phyloP scores from a whole-genome alignment of 2,329 filamentous ascomycete genomes.

The Drechslera avenae region DNA sequence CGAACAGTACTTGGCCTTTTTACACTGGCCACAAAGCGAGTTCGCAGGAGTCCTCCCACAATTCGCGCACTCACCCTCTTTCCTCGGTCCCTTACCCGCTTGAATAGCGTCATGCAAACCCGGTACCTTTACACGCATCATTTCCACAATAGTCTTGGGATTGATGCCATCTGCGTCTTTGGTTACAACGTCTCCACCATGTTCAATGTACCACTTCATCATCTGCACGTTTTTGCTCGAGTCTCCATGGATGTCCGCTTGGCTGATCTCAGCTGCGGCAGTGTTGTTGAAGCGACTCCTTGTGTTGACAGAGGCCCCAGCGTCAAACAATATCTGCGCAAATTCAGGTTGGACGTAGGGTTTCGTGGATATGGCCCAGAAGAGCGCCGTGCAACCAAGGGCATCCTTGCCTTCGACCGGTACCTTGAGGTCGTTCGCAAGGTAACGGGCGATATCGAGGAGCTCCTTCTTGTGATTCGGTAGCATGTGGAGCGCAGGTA shows the following conservation, averaged over 20 bases:
- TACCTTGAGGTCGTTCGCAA: constrained; percentile 14
- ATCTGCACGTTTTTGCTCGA: constrained; percentile 17
- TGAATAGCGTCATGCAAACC: constrained; percentile 12
- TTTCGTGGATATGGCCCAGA: constrained; percentile 22
- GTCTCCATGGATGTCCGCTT: constrained; percentile 18
- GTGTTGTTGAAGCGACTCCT: constrained; percentile 17
- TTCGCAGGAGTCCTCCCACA: constrained; percentile 13
- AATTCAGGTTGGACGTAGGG: constrained; percentile 18
- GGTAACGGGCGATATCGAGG: constrained; percentile 13
- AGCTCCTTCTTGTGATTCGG: constrained; percentile 7
- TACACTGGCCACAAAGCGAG: constrained; percentile 19
- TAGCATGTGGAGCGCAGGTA: constrained; percentile 10
- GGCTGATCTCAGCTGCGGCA: constrained; percentile 17
- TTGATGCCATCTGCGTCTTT: constrained; percentile 26
- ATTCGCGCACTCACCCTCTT: constrained; percentile 15
- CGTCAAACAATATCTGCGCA: constrained; percentile 24
- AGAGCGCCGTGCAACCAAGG: constrained; percentile 19
- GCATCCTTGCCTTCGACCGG: constrained; percentile 20
- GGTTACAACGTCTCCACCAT: constrained; percentile 23
- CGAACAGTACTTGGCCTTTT: constrained; percentile 17
- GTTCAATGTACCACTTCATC: constrained; percentile 24
- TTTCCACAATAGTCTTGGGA: constrained; percentile 18
- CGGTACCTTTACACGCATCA: constrained; percentile 18
- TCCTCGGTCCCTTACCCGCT: constrained; percentile 9
- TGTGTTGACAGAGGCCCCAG: constrained; percentile 19